Evolutionary conservation across 768 basidiomycete species (phyloP), one percentile per base, ranked within the genome.

Genomic region (Royoungia palumana): DNA sequence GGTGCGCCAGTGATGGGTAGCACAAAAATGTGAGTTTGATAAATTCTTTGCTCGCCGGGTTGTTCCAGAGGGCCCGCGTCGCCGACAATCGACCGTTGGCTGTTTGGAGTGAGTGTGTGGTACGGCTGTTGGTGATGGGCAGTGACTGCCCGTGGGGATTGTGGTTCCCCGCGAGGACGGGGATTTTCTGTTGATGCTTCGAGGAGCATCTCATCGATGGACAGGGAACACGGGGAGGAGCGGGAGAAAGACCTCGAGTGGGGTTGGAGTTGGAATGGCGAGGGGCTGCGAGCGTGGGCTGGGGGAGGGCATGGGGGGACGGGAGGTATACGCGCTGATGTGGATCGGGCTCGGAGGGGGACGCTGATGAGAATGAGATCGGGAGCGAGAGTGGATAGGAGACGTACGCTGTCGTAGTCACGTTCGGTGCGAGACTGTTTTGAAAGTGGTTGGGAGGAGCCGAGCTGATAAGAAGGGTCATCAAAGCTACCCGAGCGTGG

Each of bases 1-100:
- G 85, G 84, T 4, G 86, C 83, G 47, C 86, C 86, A 0, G 81
- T 87, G 7, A 86, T 82, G 5, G 82, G 80, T 3, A 85, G 82
- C 7, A 84, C 83, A 58, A 88, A 88, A 12, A 85, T 79, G 60
- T 87, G 85, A 0, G 81, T 83, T 52, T 82, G 81, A 50, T 81
- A 81, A 20, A 70, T 73, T 34, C 73, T 62, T 9, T 72, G 61
- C 46, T 75, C 68, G 22, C 70, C 63, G 1, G 69, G 70, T 24
- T 65, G 62, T 8, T 67, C 59, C 12, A 69, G 59, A 0, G 68
- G 67, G 4, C 65, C 70, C 1, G 58, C 10, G 37, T 64, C 64
- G 5, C 35, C 30, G 2, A 66, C 60, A 16, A 59, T 49, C 2
- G 56, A 52, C 2, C 64, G 63, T 21, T 64, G 55, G 9, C 19